Base-by-base conservation (phyloP, 1,284 basidiomycete species). In the Peniophora sp. region DNA sequence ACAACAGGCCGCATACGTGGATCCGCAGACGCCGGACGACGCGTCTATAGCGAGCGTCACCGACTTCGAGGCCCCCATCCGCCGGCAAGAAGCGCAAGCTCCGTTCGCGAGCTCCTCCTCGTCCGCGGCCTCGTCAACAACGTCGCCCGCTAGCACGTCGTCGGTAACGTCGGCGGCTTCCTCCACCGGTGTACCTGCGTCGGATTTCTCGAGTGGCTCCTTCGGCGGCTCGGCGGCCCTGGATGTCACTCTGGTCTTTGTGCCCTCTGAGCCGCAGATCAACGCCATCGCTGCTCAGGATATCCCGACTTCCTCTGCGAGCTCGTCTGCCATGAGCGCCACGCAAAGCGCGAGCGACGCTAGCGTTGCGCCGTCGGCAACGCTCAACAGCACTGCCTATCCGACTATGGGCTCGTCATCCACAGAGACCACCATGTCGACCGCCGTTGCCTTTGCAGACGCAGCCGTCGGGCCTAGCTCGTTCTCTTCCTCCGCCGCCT, bases 291-390 rank as follows among this genome's bases (percentile, higher is more conserved):
- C 32, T 27, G 15, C 36, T 24, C 24, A 42, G 36, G 15, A 20
- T 1, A 22, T 24, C 15, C 20, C 23, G 18, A 32, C 34, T 24
- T 22, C 50, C 11, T n/a, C 49, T 11, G 44, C 49, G 10, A 22
- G 14, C 14, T 47, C 43, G 3, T 14, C 32, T 3, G 24, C 12
- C 27, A 11, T 50, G 15, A 37, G 36, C 22, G 44, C 47, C 58
- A 64, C 36, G 58, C 61, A 20, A 53, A 61, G 62, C 12, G 52
- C 63, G 36, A 47, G 60, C 1, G 59, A 56, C 44, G 57, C 61
- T 1, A 53, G 59, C 9, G 57, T 56, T 22, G 52, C 60, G 15
- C 56, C 65, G 22, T 58, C 66, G 20, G 59, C 57, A 3, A 51
- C 62, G 43, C 60, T 57, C 17, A 58, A 59, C 2, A 50, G 49